Conservation (phyloP, 257 asterid genomes). For the Orobanche coerulescens region DNA sequence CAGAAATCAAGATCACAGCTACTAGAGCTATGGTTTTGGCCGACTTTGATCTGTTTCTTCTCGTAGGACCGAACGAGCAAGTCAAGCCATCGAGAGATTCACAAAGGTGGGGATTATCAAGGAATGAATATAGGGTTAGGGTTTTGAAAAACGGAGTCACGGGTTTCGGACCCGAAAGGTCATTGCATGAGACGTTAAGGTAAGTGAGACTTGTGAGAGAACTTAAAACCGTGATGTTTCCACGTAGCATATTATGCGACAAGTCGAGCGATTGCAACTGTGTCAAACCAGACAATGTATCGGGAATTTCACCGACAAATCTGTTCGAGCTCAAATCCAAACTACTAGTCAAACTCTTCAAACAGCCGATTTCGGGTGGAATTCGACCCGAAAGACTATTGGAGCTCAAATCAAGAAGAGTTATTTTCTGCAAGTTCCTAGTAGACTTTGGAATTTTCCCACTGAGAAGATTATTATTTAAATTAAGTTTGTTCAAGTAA, state of each 20-base stretch:
- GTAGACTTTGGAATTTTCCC: constrained; percentile 58
- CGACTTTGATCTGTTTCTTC: constrained; percentile 37
- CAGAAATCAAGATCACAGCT: constrained; percentile 42
- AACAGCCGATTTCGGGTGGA: constrained; percentile 57
- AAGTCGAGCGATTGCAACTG: constrained; percentile 83
- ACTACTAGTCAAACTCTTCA: constrained; percentile 66
- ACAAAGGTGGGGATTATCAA: constrained; percentile 61
- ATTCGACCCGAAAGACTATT: constrained; percentile 62
- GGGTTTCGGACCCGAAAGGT: constrained; percentile 86
- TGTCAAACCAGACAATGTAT: constrained; percentile 55
- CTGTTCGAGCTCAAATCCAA: constrained; percentile 66
- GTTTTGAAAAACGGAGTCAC: constrained; percentile 72
- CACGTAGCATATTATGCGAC: constrained; percentile 48
- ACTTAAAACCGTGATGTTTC: constrained; percentile 51
- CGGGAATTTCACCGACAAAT: constrained; percentile 72
- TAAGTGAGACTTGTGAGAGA: constrained; percentile 68
- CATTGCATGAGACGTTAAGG: constrained; percentile 64
- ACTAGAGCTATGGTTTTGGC: constrained; percentile 49
- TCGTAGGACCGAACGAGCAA: constrained; percentile 42
- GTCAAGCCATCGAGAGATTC: constrained; percentile 62
- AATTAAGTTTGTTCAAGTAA: constrained; percentile 69
- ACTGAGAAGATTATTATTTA: constrained; percentile 56
- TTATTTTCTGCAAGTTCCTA: constrained; percentile 58
- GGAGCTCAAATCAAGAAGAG: constrained; percentile 79
- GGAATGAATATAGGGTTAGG: constrained; percentile 48